phyloP scores from a whole-genome alignment of 306 rosid species.

The Acacia melanoxylon region DNA sequence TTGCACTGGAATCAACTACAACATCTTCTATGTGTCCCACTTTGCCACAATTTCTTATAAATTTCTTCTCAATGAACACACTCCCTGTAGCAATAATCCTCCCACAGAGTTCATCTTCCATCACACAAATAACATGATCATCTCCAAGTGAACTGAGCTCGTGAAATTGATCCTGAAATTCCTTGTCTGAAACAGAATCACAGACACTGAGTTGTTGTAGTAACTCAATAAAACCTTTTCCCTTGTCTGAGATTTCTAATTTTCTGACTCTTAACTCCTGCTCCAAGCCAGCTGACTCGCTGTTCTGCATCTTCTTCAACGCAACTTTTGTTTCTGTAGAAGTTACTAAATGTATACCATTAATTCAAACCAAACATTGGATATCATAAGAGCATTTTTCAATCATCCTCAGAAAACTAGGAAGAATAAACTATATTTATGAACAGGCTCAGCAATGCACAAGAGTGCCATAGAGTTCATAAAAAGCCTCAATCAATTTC shows the following conservation, averaged over 20 bases:
- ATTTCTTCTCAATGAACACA: slow-evolving; percentile 59
- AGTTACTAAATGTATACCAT: neutral
- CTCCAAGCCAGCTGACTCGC: neutral
- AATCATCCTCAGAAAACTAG: neutral
- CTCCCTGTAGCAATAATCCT: slow-evolving; percentile 61
- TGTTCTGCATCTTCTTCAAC: slow-evolving; percentile 11
- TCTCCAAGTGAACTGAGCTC: slow-evolving; percentile 62
- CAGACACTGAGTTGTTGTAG: slow-evolving; percentile 72
- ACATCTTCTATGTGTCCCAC: slow-evolving; percentile 81
- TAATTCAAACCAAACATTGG: neutral
- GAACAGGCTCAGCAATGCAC: neutral
- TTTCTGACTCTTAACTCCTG: slow-evolving; percentile 15
- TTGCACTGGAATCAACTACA: slow-evolving; percentile 66
- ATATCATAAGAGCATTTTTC: neutral
- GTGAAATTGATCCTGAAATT: slow-evolving; percentile 63
- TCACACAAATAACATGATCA: slow-evolving; percentile 63
- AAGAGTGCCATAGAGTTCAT: neutral
- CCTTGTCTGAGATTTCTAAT: slow-evolving; percentile 64
- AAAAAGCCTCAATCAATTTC: neutral
- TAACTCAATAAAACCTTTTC: slow-evolving; percentile 71
- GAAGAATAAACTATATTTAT: neutral
- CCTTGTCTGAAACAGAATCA: slow-evolving; percentile 64
- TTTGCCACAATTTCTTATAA: slow-evolving; percentile 74
- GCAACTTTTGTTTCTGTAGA: neutral
- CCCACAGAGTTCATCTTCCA: slow-evolving; percentile 54